Base-by-base conservation (phyloP, 768 basidiomycete species). In the Lepiota venenata region DNA sequence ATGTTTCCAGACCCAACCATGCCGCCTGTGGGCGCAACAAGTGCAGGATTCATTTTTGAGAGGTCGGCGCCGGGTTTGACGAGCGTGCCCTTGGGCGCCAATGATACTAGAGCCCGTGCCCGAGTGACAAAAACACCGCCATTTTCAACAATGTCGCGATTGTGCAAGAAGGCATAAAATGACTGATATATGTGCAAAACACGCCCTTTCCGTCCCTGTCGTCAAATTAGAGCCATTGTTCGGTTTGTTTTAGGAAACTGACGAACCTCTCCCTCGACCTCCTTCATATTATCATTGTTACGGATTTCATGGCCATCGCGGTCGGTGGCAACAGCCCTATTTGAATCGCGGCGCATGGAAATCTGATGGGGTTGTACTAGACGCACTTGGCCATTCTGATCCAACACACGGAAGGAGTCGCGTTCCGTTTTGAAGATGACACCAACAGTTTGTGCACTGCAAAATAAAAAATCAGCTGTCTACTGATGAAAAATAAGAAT, bases 341-440 rank as follows among this genome's bases (percentile, higher is more conserved):
- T 76, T 4, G 90, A 89, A 66, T 93, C 88, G 21, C 88, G 82
- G 16, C 93, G 84, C 85, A 93, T 91, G 6, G 90, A 89, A 56
- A 99, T 95, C 64, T 98, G 95, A 58, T 94, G 92, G 4, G 96
- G 94, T 63, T 91, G 88, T 4, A 98, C 88, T 6, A 89, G 78
- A 14, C 93, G 88, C 14, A 91, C 82, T 71, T 92, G 87, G 1
- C 93, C 92, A 61, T 92, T 88, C 66, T 98, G 97, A 64, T 98
- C 96, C 48, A 99, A 78, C 2, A 99, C 89, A 52, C 94, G 91
- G 83, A 99, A 93, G 7, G 93, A 86, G 65, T 93, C 93, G 12
- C 93, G 86, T 66, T 98, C 97, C 1, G 94, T 95, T 69, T 96
- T 95, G 81, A 88, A 97, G 59, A 98, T 97, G 56, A 98, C 93